A percentile compares a stretch with the other conserved stretches of the same genome.
These are phyloP conservation scores for Rosa lucieae DNA, from an alignment of 306 rosid genomes.

Conservation along the genomic window DNA sequence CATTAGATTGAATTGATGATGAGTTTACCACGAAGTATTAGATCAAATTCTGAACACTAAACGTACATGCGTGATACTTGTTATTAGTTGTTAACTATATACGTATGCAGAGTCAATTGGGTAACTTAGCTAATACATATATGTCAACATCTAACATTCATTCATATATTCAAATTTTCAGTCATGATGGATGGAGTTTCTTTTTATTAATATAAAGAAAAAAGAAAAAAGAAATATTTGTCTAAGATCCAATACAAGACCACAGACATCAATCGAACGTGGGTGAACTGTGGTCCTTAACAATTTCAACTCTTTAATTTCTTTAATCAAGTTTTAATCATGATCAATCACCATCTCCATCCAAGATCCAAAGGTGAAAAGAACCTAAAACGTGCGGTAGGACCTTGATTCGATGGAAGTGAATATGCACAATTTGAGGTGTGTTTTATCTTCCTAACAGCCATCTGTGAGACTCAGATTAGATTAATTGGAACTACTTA, in stretches of 20 bases:
- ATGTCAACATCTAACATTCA: no score
- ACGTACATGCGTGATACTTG: no score
- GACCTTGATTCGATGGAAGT: conserved; percentile 19
- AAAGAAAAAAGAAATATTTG: neutral
- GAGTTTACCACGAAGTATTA: neutral
- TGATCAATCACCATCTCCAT: conserved; percentile 1
- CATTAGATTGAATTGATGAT: neutral
- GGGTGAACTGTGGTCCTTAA: neutral
- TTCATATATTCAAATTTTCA: no score
- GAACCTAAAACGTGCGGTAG: conserved; percentile 20
- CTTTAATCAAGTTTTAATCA: neutral
- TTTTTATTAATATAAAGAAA: no score
- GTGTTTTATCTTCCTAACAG: neutral
- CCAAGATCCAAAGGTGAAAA: conserved; percentile 9
- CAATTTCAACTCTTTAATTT: neutral
- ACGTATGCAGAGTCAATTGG: no score
- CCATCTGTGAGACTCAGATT: conserved; percentile 12
- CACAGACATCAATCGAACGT: neutral
- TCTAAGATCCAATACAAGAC: neutral
- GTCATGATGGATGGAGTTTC: no score
- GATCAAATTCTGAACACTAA: neutral
- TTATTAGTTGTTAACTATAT: no score
- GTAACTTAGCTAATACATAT: no score
- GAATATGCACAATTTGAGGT: conserved; percentile 21
- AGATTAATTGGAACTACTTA: neutral